Percentiles rank a stretch among this genome's conserved stretches.
These are phyloP conservation scores for Fusarium liriodendri DNA, from an alignment of 2,329 filamentous ascomycete genomes.

Conservation along the genomic window DNA sequence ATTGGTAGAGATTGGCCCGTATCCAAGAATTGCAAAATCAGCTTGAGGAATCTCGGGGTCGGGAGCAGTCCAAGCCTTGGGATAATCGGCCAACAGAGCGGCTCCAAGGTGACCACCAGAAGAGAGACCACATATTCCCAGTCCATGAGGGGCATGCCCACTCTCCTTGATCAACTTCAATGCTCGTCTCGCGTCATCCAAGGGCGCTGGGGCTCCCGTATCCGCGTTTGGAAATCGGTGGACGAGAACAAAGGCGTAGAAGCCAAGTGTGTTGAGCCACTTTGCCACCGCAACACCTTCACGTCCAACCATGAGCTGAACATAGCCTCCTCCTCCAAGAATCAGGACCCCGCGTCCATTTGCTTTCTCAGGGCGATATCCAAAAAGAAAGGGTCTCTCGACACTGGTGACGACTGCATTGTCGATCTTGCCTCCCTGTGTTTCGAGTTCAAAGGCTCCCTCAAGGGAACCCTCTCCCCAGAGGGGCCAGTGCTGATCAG, in stretches of 20 bases:
- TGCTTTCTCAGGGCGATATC: conserved; percentile 22
- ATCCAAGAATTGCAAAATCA: conserved; percentile 35
- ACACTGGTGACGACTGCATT: conserved; percentile 34
- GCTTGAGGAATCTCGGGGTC: conserved; percentile 18
- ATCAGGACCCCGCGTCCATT: conserved; percentile 35
- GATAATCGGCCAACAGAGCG: conserved; percentile 36
- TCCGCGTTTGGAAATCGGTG: conserved; percentile 36
- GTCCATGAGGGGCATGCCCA: conserved; percentile 12
- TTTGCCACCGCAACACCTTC: conserved; percentile 36
- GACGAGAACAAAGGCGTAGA: conserved; percentile 39
- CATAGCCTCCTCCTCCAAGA: conserved; percentile 35
- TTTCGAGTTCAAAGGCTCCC: conserved; percentile 32
- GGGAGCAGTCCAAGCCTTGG: conserved; percentile 25
- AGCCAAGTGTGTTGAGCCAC: conserved; percentile 37
- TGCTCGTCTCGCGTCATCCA: conserved; percentile 38
- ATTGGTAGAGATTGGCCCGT: conserved; percentile 38
- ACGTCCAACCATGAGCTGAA: conserved; percentile 38
- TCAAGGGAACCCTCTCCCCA: conserved; percentile 14
- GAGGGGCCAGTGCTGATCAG: conserved; percentile 34
- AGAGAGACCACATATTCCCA: conserved; percentile 36
- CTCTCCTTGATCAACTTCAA: conserved; percentile 32
- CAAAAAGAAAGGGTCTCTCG: conserved; percentile 30
- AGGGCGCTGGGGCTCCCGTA: conserved; percentile 22
- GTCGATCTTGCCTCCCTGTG: conserved; percentile 2
- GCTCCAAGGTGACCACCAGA: conserved; percentile 39